These are phyloP conservation scores for Luzula sylvatica DNA, from an alignment of 176 grass and related monocot species.

Conservation along the genomic window DNA sequence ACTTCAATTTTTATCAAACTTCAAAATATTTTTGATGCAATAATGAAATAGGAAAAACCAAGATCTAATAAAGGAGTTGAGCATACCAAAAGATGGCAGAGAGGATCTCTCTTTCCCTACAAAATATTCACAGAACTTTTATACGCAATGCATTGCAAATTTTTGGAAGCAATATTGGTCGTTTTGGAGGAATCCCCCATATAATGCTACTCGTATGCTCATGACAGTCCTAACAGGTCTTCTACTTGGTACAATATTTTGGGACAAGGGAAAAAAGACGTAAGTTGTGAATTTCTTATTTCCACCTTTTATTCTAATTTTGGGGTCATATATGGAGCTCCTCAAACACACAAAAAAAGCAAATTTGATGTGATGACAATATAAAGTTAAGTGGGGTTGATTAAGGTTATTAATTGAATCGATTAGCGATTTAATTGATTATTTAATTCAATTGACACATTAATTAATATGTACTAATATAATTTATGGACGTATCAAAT, in stretches of 20 bases:
- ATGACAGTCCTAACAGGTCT: slow-evolving; percentile 57
- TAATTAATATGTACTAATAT: no score
- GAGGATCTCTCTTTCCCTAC: slow-evolving; percentile 68
- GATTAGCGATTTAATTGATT: no score
- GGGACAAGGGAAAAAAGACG: slow-evolving; percentile 55
- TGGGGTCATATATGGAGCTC: no score
- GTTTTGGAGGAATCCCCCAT: slow-evolving; percentile 92
- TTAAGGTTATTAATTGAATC: no score
- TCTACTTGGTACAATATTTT: slow-evolving; percentile 82
- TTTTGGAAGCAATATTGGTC: slow-evolving; percentile 78
- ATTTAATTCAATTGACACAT: no score
- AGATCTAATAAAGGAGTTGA: slow-evolving; percentile 67
- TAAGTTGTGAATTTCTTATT: slow-evolving; percentile 19
- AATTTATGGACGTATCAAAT: no score
- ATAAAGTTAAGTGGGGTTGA: no score
- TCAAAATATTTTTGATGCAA: slow-evolving; percentile 2
- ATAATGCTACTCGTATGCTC: slow-evolving; percentile 69
- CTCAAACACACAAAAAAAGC: no score
- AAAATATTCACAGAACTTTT: slow-evolving; percentile 62
- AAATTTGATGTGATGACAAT: no score
- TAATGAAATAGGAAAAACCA: slow-evolving; percentile 27
- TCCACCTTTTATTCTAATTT: no score
- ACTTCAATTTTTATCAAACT: no score
- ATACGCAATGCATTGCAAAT: slow-evolving; percentile 44
- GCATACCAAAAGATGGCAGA: slow-evolving; percentile 34